These are phyloP conservation scores for Candida sojae DNA, from an alignment of 1,139 yeast genomes.

Conservation along the genomic window DNA sequence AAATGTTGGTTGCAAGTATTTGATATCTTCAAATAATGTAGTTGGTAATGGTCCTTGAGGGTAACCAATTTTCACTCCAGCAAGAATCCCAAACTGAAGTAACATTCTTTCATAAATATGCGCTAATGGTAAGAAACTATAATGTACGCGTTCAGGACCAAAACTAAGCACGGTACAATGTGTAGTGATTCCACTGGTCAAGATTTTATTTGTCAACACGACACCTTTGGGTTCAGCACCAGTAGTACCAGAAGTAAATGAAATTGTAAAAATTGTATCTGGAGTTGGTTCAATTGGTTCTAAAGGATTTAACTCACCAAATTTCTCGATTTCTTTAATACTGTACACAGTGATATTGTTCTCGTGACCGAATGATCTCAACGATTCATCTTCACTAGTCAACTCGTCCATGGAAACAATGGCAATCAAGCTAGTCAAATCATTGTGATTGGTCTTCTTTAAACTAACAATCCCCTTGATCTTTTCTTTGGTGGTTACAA, in stretches of 20 bases:
- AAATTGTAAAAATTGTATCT: constrained; percentile 59
- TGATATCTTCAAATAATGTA: constrained; percentile 40
- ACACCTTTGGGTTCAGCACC: constrained; percentile 77
- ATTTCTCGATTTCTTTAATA: constrained; percentile 50
- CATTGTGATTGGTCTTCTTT: constrained; percentile 22
- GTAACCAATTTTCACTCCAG: constrained; percentile 39
- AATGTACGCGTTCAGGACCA: constrained; percentile 13
- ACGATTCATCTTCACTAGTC: constrained; percentile 16
- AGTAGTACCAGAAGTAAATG: constrained; percentile 78
- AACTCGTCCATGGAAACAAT: constrained; percentile 43
- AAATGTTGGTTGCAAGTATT: constrained; percentile 34
- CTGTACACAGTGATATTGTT: constrained; percentile 38
- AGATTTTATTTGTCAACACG: constrained; percentile 52
- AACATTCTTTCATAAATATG: constrained; percentile 62
- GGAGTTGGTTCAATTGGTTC: constrained; percentile 52
- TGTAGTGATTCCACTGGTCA: constrained; percentile 49
- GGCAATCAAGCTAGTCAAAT: constrained; percentile 28
- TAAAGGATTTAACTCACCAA: constrained; percentile 52
- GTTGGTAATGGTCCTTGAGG: constrained; percentile 40
- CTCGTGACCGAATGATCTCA: constrained; percentile 23
- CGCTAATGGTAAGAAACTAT: constrained; percentile 39
- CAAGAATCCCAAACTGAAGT: constrained; percentile 22
- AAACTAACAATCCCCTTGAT: constrained; percentile 25
- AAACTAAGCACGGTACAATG: constrained; percentile 17
- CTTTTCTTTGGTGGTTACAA: constrained; percentile 35